Evolutionary conservation across 140 eudicot genomes (phyloP).

Genomic region (Cichorium intybus): DNA sequence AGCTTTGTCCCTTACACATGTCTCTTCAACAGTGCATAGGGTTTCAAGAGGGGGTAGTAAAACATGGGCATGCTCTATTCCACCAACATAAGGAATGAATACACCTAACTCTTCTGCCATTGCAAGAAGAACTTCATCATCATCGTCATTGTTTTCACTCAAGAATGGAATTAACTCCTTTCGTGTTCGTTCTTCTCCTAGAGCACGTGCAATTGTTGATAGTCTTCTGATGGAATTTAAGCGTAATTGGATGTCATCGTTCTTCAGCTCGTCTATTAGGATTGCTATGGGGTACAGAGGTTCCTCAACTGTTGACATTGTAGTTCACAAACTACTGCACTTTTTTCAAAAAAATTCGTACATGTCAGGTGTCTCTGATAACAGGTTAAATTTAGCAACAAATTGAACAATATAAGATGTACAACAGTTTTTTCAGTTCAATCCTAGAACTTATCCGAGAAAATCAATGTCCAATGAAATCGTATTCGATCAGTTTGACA

Average conservation of each 20-base stretch:
- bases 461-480: slow-evolving; percentile 1
- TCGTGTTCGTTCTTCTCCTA: slow-evolving; percentile 90
- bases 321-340: slow-evolving; percentile 25
- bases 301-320: slow-evolving; percentile 76
- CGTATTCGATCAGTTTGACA: not conserved
- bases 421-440: slow-evolving; percentile 7
- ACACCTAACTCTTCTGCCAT: slow-evolving; percentile 98
- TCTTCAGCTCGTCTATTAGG: slow-evolving; percentile 87
- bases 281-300: slow-evolving; percentile 94
- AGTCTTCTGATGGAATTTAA: slow-evolving; percentile 83
- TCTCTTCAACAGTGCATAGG: slow-evolving; percentile 95
- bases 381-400: not conserved
- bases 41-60: slow-evolving; percentile 92
- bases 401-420: not conserved
- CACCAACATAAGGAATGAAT: slow-evolving; percentile 98
- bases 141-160: slow-evolving; percentile 94
- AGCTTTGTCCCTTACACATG: slow-evolving; percentile 95
- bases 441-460: not conserved
- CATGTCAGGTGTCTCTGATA: not conserved
- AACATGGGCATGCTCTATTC: slow-evolving; percentile 87
- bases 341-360: slow-evolving; percentile 1
- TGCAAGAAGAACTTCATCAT: slow-evolving; percentile 96
- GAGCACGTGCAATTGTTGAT: slow-evolving; percentile 94
- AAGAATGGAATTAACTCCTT: slow-evolving; percentile 88
- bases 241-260: slow-evolving; percentile 86